Evolutionary conservation across 352 stramenopile genomes (phyloP).

Genomic region (Pythium grandisporangium): DNA sequence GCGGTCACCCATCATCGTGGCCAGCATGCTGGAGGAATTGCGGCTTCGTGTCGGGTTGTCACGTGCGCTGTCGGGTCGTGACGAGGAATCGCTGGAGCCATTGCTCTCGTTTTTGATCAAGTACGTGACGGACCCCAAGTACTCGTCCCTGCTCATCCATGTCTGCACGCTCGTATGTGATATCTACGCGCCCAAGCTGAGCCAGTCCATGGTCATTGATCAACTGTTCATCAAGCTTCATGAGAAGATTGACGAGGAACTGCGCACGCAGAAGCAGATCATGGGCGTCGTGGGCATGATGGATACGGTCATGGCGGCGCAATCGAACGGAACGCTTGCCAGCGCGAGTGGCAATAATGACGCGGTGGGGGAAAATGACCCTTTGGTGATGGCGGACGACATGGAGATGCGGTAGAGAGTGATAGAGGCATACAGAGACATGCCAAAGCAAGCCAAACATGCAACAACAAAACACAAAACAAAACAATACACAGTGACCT

Average conservation of each 20-base stretch:
- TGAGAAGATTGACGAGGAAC: slow-evolving; percentile 80
- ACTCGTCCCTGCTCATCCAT: slow-evolving; percentile 86
- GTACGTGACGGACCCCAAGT: slow-evolving; percentile 93
- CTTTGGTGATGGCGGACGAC: no score
- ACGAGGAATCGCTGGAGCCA: slow-evolving; percentile 92
- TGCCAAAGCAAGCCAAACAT: not conserved
- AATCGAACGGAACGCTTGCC: slow-evolving; percentile 50
- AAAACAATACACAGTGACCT: no score
- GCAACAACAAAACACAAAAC: not conserved
- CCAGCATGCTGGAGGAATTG: slow-evolving; percentile 93
- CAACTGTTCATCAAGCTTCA: slow-evolving; percentile 92
- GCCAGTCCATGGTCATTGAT: slow-evolving; percentile 88
- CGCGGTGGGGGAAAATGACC: no score
- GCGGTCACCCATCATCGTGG: slow-evolving; percentile 85
- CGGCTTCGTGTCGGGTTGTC: slow-evolving; percentile 87
- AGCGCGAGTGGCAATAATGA: slow-evolving; percentile 11
- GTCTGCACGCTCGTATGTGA: slow-evolving; percentile 91
- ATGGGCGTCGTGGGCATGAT: slow-evolving; percentile 83
- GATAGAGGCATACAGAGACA: not conserved
- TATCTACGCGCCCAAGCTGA: slow-evolving; percentile 90
- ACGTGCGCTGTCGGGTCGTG: slow-evolving; percentile 84
- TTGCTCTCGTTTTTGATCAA: slow-evolving; percentile 93
- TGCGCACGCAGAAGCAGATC: slow-evolving; percentile 82
- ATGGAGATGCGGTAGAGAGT: slow-evolving; percentile 15
- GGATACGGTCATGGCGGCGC: slow-evolving; percentile 83